A percentile compares a stretch with the other conserved stretches of the same genome.
phyloP scores from a whole-genome alignment of 495 filamentous ascomycete species.

The Lentithecium fluviatile region DNA sequence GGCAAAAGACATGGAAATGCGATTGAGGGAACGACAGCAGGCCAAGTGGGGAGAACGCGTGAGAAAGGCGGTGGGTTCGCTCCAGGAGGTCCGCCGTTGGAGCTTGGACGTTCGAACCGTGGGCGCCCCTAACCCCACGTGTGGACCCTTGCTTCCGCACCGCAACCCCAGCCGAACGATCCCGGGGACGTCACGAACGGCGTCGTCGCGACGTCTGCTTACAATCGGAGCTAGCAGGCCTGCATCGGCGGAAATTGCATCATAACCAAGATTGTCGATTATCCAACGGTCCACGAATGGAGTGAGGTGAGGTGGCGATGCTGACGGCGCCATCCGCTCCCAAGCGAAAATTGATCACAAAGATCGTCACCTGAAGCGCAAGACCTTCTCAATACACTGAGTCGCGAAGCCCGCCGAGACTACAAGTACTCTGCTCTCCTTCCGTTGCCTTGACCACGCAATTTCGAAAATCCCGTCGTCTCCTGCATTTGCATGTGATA shows the following conservation, averaged over 20 bases:
- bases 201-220: background rate
- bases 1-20: background rate
- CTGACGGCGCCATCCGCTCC: background rate
- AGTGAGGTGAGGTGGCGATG: background rate
- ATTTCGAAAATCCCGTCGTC: no score
- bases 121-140: background rate
- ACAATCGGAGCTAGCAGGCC: no score
- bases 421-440: no score
- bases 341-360: background rate
- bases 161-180: background rate
- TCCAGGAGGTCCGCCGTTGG: background rate
- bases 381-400: background rate
- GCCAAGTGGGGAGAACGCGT: background rate
- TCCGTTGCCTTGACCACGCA: no score
- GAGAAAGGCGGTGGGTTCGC: background rate
- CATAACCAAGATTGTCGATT: no score
- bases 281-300: no score
- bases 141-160: background rate
- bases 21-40: background rate
- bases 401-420: no score
- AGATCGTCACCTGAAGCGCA: background rate
- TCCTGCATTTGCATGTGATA: no score
- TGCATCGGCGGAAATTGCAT: no score
- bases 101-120: background rate
- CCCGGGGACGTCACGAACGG: background rate